Percentiles rank a stretch among this genome's conserved stretches.
Conservation (phyloP, 176 grass and related monocot species). For the Ensete glaucum region DNA sequence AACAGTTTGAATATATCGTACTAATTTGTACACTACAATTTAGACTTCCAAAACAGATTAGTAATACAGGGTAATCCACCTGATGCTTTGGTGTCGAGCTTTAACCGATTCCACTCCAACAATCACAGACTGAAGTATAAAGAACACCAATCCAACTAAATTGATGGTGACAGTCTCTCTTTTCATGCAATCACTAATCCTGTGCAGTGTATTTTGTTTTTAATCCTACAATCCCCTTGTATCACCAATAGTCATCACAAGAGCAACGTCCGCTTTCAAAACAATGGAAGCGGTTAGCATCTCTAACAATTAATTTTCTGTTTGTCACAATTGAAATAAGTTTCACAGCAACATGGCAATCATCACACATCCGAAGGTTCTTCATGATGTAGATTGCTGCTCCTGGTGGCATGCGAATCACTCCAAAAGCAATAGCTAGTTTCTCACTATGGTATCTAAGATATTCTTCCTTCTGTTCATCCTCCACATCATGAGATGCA, state of each 20-base stretch:
- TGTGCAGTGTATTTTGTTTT: not conserved
- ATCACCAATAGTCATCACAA: conserved; percentile 75
- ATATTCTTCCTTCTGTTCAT: conserved; percentile 73
- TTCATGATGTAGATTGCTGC: conserved; percentile 55
- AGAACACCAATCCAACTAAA: no score
- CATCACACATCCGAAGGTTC: conserved; percentile 70
- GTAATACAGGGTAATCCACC: no score
- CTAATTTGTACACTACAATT: no score
- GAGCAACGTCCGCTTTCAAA: conserved; percentile 57
- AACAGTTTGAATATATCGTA: no score
- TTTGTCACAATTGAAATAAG: conserved; percentile 46
- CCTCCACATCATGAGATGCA: conserved; percentile 64
- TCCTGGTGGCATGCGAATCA: conserved; percentile 37
- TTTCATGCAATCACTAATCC: no score
- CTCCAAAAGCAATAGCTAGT: conserved; percentile 51
- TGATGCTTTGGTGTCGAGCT: no score
- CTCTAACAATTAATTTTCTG: conserved; percentile 58
- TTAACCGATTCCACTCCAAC: no score
- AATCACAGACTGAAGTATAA: no score
- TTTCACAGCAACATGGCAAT: conserved; percentile 67
- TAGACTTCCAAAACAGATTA: no score
- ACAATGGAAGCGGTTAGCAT: conserved; percentile 60
- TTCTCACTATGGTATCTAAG: conserved; percentile 79
- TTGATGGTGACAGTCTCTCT: no score
- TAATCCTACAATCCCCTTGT: not conserved